Evolutionary conservation across 495 filamentous ascomycete genomes (phyloP).

Genomic region (Articulospora tetracladia): DNA sequence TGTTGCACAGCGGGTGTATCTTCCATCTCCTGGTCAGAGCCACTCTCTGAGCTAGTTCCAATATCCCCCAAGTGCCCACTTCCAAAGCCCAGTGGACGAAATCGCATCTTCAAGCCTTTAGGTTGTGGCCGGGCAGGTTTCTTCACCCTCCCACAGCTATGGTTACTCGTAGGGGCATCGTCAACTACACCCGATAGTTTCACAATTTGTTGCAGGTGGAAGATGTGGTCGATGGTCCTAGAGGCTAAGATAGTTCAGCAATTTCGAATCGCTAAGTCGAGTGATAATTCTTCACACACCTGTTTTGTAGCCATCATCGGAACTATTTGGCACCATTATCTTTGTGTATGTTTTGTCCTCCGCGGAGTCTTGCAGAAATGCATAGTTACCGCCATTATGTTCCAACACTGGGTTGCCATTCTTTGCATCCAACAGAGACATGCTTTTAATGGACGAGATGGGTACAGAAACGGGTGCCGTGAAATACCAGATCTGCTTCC

Average conservation of each 20-base stretch:
- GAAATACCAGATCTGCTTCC: constrained; percentile 54
- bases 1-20: not conserved
- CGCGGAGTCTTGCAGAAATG: constrained; percentile 36
- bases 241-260: constrained; percentile 28
- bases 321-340: constrained; percentile 22
- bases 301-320: constrained; percentile 31
- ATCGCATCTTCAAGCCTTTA: constrained; percentile 58
- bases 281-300: constrained; percentile 34
- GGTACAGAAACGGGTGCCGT: constrained; percentile 45
- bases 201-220: constrained; percentile 44
- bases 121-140: constrained; percentile 46
- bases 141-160: constrained; percentile 22
- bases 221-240: constrained; percentile 33
- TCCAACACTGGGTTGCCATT: constrained; percentile 30
- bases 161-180: constrained; percentile 19
- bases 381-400: constrained; percentile 39
- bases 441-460: constrained; percentile 34
- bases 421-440: constrained; percentile 32
- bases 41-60: constrained; percentile 31
- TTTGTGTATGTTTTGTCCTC: constrained; percentile 12
- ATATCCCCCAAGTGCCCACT: constrained; percentile 40
- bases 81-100: constrained; percentile 49
- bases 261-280: no score
- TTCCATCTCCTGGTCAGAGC: constrained; percentile 36
- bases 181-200: constrained; percentile 25